Evolutionary conservation across 345 rosid species (phyloP), one percentile per base, ranked within the genome.

Genomic region (Camelina sativa): DNA sequence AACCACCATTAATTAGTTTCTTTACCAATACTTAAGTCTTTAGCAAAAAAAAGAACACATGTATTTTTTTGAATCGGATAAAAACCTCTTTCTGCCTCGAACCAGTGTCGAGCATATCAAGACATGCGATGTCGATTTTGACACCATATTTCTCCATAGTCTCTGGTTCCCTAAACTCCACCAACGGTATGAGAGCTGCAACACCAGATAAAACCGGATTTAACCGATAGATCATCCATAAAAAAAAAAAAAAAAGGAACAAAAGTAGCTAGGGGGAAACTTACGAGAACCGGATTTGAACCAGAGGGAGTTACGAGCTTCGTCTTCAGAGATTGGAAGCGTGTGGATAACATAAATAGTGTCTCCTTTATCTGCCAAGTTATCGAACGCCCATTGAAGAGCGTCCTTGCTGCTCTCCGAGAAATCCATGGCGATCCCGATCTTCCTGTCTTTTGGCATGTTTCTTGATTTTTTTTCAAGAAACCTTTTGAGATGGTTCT

Each of bases 381-480:
- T 95, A 8, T 90, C 77, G 3, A 92, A 63, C 4, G 98, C 93
- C 99, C 99, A 95, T 67, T 80, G 64, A 6, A 95, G 84, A 73
- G 99, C 99, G 63, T 78, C 77, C 83, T 90, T 95, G 94, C 99
- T 95, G 88, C 96, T 89, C 41, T 55, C 75, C 0, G 99, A 95
- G 88, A 90, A 95, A 68, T 95, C 99, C 98, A 95, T 77, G 7
- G 97, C 98, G 75, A 92, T 84, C 1, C 98, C 98, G 8, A 90
- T 80, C 30, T 52, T 89, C 78, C 88, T 87, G 34, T 88, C 97
- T 15, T 84, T 84, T 3, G 80, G 38, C 91, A 92, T 88, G 80
- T 80, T 88, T 60, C 63, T 63, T 57, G 61, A 5, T 11, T 38
- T 43, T 43, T 55, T 60, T 62, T 69, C 38, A 50, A 37, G 19